Evolutionary conservation across 805 yeast genomes (phyloP).

Genomic region (Blastobotrys attinorum): DNA sequence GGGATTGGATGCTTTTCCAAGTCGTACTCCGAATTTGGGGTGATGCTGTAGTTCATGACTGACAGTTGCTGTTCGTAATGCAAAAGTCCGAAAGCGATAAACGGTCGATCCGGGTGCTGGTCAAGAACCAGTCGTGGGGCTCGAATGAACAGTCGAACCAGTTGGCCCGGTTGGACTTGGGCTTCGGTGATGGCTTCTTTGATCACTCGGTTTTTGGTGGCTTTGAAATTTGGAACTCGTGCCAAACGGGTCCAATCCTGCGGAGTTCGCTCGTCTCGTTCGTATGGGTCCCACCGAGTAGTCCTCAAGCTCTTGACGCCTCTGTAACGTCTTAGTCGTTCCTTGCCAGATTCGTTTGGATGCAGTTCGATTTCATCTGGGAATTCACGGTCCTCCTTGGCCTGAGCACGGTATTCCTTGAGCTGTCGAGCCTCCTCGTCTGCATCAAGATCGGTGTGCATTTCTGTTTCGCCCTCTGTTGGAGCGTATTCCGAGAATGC

Average conservation of each 20-base stretch:
- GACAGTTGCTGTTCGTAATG: slow-evolving; percentile 83
- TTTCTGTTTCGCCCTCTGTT: slow-evolving; percentile 46
- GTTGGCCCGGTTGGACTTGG: slow-evolving; percentile 54
- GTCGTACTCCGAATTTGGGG: slow-evolving; percentile 85
- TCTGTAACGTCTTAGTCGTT: slow-evolving; percentile 69
- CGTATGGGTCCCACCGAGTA: slow-evolving; percentile 84
- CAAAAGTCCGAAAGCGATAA: slow-evolving; percentile 65
- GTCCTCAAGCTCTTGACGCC: slow-evolving; percentile 78
- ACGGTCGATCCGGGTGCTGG: slow-evolving; percentile 42
- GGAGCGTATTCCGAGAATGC: slow-evolving; percentile 29
- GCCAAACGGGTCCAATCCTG: slow-evolving; percentile 67
- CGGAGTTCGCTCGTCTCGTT: slow-evolving; percentile 69
- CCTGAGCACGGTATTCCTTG: slow-evolving; percentile 55
- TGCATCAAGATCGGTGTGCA: slow-evolving; percentile 63
- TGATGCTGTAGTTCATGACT: slow-evolving; percentile 71
- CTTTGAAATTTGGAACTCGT: slow-evolving; percentile 67
- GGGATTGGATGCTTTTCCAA: slow-evolving; percentile 55
- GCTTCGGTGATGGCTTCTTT: slow-evolving; percentile 46
- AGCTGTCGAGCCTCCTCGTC: slow-evolving; percentile 83
- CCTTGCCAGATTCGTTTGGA: slow-evolving; percentile 68
- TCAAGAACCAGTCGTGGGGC: slow-evolving; percentile 44
- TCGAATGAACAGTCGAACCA: slow-evolving; percentile 49
- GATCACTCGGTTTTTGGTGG: slow-evolving; percentile 58
- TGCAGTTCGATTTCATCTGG: slow-evolving; percentile 90
- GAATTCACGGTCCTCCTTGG: slow-evolving; percentile 79